Evolutionary conservation across 805 yeast species (phyloP).

Genomic region (Metschnikowia drakensbergensis): DNA sequence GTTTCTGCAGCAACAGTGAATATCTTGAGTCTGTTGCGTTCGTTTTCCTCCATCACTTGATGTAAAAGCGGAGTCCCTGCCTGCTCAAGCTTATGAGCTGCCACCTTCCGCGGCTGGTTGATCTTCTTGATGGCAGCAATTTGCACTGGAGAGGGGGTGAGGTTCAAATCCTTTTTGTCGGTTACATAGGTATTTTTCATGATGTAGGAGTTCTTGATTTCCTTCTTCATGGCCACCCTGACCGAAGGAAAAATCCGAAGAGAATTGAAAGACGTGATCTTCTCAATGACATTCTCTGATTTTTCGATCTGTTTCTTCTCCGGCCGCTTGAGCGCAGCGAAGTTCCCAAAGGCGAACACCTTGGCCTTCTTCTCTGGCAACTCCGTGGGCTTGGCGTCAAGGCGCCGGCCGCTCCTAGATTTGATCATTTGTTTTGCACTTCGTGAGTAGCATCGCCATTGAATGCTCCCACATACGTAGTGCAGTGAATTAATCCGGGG

Average conservation of each 20-base stretch:
- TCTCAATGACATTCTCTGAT: conserved; percentile 27
- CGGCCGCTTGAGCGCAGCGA: conserved; percentile 21
- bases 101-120: conserved; percentile 40
- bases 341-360: conserved; percentile 21
- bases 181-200: conserved; percentile 31
- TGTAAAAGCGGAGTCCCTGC: conserved; percentile 24
- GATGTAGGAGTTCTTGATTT: conserved; percentile 42
- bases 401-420: conserved; percentile 14
- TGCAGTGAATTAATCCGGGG: conserved; percentile 1
- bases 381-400: conserved; percentile 19
- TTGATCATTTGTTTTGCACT: conserved; percentile 13
- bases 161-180: conserved; percentile 27
- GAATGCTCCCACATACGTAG: neutral
- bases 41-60: conserved; percentile 29
- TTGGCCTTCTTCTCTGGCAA: conserved; percentile 8
- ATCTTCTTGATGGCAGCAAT: conserved; percentile 62
- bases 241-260: conserved; percentile 65
- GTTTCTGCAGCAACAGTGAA: conserved; percentile 93
- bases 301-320: conserved; percentile 16
- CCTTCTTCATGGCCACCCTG: conserved; percentile 53
- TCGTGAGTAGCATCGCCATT: conserved; percentile 7
- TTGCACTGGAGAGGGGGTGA: conserved; percentile 79
- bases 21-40: conserved; percentile 42
- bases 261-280: conserved; percentile 61
- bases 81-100: conserved; percentile 25